These are phyloP conservation scores for Colletotrichum scovillei DNA, from an alignment of 2,329 filamentous ascomycete species.

Conservation along the genomic window DNA sequence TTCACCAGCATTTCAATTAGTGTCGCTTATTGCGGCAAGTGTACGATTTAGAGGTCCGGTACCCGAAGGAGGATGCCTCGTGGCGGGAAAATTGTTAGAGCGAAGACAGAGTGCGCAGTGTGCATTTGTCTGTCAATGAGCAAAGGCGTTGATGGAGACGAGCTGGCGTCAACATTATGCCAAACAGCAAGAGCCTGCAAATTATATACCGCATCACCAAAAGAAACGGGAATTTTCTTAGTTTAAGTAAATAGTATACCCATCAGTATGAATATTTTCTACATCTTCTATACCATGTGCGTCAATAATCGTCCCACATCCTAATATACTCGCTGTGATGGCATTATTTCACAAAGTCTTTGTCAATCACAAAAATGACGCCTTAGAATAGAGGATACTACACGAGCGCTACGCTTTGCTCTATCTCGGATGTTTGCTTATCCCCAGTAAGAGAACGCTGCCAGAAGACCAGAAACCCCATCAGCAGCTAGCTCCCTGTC, in stretches of 20 bases:
- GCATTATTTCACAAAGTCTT: not conserved
- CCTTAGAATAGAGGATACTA: not conserved
- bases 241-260: not conserved
- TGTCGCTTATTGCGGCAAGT: not conserved
- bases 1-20: not conserved
- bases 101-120: not conserved
- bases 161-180: not conserved
- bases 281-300: not conserved
- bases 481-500: not conserved
- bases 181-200: not conserved
- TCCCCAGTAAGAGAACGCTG: not conserved
- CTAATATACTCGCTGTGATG: not conserved
- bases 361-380: not conserved
- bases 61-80: not conserved
- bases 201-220: not conserved
- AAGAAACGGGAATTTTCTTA: not conserved
- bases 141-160: not conserved
- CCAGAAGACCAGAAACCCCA: not conserved
- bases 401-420: not conserved
- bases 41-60: slow-evolving; percentile 7
- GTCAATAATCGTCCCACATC: not conserved
- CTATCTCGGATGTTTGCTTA: not conserved
- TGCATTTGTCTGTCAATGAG: not conserved
- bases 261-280: not conserved
- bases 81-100: not conserved